A percentile compares a stretch with the other conserved stretches of the same genome.
phyloP scores from a whole-genome alignment of 192 early-diverging fungal genomes.

The Backusella tuberculispora region DNA sequence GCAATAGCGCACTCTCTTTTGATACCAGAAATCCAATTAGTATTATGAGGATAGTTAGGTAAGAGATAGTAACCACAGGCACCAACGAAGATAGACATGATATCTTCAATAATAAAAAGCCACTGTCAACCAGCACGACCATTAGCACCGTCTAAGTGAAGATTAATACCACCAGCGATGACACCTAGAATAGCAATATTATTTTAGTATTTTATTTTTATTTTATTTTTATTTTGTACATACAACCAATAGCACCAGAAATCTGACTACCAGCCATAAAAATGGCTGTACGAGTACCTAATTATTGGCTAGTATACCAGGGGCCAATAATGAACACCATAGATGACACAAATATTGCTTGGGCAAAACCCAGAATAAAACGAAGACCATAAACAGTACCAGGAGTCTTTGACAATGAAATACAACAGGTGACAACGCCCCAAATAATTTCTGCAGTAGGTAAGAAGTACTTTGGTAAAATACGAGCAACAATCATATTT shows the following conservation, averaged over 20 bases:
- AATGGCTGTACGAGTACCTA: slow-evolving; percentile 10
- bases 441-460: not conserved
- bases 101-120: slow-evolving; percentile 64
- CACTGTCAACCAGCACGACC: slow-evolving; percentile 58
- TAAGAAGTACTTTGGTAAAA: slow-evolving; percentile 9
- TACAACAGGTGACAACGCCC: slow-evolving; percentile 7
- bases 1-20: slow-evolving; percentile 12
- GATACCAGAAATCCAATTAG: slow-evolving; percentile 48
- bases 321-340: slow-evolving; percentile 16
- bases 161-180: slow-evolving; percentile 51
- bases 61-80: slow-evolving; percentile 46
- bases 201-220: too few relatives aligned
- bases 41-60: slow-evolving; percentile 47
- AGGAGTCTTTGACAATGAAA: not conserved
- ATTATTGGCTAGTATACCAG: slow-evolving; percentile 13
- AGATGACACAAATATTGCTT: slow-evolving; percentile 16
- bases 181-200: too few relatives aligned
- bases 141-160: slow-evolving; percentile 44
- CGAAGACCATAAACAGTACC: slow-evolving; percentile 12
- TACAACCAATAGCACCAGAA: slow-evolving; percentile 54
- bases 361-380: not conserved
- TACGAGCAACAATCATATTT: not conserved
- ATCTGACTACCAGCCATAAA: slow-evolving; percentile 27
- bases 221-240: too few relatives aligned
- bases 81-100: slow-evolving; percentile 47